Evolutionary conservation across 768 basidiomycete genomes (phyloP), one percentile per base, ranked within the genome.

Genomic region (Scleroderma citrinum): DNA sequence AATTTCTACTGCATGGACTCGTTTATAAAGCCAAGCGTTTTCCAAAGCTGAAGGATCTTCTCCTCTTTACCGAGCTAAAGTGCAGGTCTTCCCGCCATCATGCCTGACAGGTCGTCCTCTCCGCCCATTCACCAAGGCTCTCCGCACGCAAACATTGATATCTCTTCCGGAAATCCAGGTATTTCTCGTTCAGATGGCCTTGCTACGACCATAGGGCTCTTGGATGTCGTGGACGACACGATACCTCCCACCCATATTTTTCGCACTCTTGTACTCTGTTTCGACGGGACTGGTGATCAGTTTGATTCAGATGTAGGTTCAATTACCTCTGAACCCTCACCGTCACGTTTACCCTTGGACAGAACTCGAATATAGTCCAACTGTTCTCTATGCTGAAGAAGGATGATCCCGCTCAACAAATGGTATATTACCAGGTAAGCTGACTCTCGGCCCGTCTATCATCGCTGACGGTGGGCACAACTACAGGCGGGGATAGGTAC

Each of bases 321-420:
- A 31, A 6, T 29, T 19, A 29, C 7, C n/a, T 30, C 41, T 41
- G 14, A 37, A 5, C 7, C 12, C 32, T 44, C 24, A 31, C 20
- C 54, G 23, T 24, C 40, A 6, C 20, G 19, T n/a, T n/a, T 20
- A 23, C 19, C 21, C 54, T n/a, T 40, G 26, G 38, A 6, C 52
- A 86, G 82, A 87, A 87, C 58, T 86, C 85, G 13, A 87, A 87
- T 52, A 73, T 87, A 46, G 71, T 87, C 34, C 76, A 83, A 49
- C 69, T 87, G 46, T 81, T 86, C 58, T 76, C 82, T 5, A 76
- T 83, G 76, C 62, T 87, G 51, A 81, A 79, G 69, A 87, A 87
- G 63, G 81, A 83, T 43, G 74, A 81, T 52, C 70, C 71, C 21
- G 52, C 59, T 12, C 67, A 81, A 46, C 86, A 88, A 57, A 70